A percentile compares a stretch with the other conserved stretches of the same genome.
Evolutionary conservation across 345 rosid genomes (phyloP).

Genomic region (Durio zibethinus): DNA sequence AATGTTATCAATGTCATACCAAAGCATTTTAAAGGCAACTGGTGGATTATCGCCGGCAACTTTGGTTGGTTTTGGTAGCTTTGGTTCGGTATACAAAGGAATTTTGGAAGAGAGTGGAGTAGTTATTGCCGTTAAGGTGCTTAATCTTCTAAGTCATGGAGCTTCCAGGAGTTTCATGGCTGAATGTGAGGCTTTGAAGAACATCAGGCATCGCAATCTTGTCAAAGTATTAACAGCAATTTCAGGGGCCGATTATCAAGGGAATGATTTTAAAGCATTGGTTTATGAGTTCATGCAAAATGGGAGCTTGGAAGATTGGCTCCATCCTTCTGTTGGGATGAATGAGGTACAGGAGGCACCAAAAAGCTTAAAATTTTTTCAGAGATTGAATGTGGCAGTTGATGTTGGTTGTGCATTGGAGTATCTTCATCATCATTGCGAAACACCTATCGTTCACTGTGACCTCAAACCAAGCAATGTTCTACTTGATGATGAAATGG

Average conservation of each 20-base stretch:
- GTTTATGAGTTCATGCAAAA: background rate
- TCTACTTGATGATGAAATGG: conserved; percentile 18
- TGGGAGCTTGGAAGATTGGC: background rate
- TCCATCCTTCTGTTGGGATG: background rate
- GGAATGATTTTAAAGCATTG: background rate
- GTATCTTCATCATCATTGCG: conserved; percentile 18
- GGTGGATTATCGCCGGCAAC: conserved; percentile 2
- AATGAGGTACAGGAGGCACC: background rate
- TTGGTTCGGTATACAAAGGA: background rate
- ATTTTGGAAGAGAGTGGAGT: background rate
- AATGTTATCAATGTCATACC: background rate
- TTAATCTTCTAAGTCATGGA: background rate
- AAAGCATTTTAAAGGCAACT: background rate
- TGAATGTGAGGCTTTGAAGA: background rate
- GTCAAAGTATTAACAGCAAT: background rate
- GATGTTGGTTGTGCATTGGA: conserved; percentile 16
- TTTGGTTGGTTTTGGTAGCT: conserved; percentile 20
- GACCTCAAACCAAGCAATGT: conserved; percentile 26
- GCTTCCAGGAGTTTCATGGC: background rate
- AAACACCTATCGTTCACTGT: conserved; percentile 18
- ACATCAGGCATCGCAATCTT: background rate
- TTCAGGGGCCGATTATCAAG: background rate
- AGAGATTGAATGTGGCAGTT: background rate
- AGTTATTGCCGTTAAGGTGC: background rate
- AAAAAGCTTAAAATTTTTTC: background rate